Evolutionary conservation across 208 protist genomes (phyloP).

Genomic region (Vickermania ingenoplastis): DNA sequence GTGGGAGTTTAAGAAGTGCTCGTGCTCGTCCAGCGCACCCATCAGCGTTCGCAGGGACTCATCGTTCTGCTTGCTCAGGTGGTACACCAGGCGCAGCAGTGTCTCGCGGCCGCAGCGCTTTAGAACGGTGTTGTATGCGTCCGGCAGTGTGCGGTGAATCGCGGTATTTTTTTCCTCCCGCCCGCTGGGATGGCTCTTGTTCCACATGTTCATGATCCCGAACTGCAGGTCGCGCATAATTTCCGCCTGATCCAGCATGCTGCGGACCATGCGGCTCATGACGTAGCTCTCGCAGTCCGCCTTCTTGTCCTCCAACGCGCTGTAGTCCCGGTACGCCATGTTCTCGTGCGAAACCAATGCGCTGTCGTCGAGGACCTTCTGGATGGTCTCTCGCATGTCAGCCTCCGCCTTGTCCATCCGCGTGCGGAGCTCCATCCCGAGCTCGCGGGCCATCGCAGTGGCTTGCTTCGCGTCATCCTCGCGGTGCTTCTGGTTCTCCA

Average conservation of each 20-base stretch:
- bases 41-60: slow-evolving; percentile 24
- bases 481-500: slow-evolving; percentile 21
- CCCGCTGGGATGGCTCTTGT: slow-evolving; percentile 10
- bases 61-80: slow-evolving; percentile 27
- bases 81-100: slow-evolving; percentile 42
- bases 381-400: slow-evolving; percentile 21
- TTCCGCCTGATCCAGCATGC: slow-evolving; percentile 39
- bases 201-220: slow-evolving; percentile 27
- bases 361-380: slow-evolving; percentile 33
- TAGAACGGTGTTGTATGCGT: slow-evolving; percentile 19
- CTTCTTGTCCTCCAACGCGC: slow-evolving; percentile 24
- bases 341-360: slow-evolving; percentile 41
- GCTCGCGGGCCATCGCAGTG: slow-evolving; percentile 13
- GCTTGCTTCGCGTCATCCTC: slow-evolving; percentile 24
- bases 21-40: slow-evolving; percentile 42
- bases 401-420: slow-evolving; percentile 51
- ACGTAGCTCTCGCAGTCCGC: slow-evolving; percentile 27
- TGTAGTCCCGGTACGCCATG: slow-evolving; percentile 27
- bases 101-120: slow-evolving; percentile 44
- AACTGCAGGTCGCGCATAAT: slow-evolving; percentile 52
- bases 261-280: slow-evolving; percentile 39
- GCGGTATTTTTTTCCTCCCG: slow-evolving; percentile 24
- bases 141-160: slow-evolving; percentile 25
- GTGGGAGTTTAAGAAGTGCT: slow-evolving; percentile 27
- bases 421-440: slow-evolving; percentile 38